Evolutionary conservation across 805 yeast genomes (phyloP), one percentile per base, ranked within the genome.

Genomic region (Suhomyces prunicola): DNA sequence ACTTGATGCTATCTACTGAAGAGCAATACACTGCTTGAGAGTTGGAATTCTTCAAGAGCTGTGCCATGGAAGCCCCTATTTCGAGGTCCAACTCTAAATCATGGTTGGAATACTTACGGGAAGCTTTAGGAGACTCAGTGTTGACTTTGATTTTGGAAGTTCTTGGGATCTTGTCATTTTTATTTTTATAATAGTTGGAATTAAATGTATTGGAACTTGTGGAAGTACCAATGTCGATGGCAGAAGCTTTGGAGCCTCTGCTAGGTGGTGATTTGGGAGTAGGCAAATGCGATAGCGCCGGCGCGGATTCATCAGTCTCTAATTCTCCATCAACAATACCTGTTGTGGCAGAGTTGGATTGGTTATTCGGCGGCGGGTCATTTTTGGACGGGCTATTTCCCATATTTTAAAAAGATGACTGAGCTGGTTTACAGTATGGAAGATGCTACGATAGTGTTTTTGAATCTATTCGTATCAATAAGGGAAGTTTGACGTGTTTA

Each of bases 301-400:
- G 65, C 64, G 73, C 65, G 50, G 69, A 60, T 65, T 74, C 78
- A 57, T 74, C 79, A 41, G 77, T 66, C 48, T 73, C 78, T 58
- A 69, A 60, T 53, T 68, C 75, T 58, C 76, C 76, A 59, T 76
- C 77, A 50, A 70, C 61, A 47, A 62, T 50, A 46, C 60, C 57
- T 47, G 57, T 61, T 47, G 67, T 48, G 47, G 64, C 60, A 46
- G 66, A 50, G 56, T 66, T 59, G 61, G 59, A 55, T 60, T 59
- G 60, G 67, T 48, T 58, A 49, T 65, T 72, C 78, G 79, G 77
- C 70, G 72, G 77, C 64, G 77, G 74, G 51, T 75, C 79, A 71
- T 73, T 68, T 65, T 73, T 74, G 55, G 86, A 82, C 76, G 86
- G 86, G 85, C 82, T 82, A 73, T 81, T 82, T 72, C 87, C 86